These are phyloP conservation scores for Saccharomycopsis javanensis DNA, from an alignment of 805 yeast genomes.

Conservation along the genomic window DNA sequence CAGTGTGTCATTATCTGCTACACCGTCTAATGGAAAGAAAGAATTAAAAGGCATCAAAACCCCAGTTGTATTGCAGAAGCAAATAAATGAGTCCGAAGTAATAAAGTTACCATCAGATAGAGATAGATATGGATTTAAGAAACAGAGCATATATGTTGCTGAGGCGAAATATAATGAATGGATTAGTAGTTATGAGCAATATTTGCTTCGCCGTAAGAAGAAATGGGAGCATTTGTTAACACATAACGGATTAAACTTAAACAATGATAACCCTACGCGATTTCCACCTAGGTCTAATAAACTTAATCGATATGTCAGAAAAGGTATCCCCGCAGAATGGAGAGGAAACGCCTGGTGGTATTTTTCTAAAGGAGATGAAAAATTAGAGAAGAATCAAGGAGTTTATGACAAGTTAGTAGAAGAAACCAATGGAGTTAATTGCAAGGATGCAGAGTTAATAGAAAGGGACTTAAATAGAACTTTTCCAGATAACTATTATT, in stretches of 20 bases:
- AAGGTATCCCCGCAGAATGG: slow-evolving; percentile 97
- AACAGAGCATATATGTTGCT: slow-evolving; percentile 44
- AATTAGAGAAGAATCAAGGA: slow-evolving; percentile 58
- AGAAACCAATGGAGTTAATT: slow-evolving; percentile 44
- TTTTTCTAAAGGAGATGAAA: slow-evolving; percentile 79
- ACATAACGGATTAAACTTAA: slow-evolving; percentile 49
- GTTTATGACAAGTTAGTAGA: slow-evolving; percentile 60
- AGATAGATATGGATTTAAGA: slow-evolving; percentile 86
- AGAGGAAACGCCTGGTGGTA: slow-evolving; percentile 95
- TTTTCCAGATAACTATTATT: slow-evolving; percentile 85
- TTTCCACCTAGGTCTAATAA: slow-evolving; percentile 76
- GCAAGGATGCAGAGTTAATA: slow-evolving; percentile 80
- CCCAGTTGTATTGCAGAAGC: neutral
- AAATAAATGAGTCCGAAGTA: neutral
- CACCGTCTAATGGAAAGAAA: neutral
- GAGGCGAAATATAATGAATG: slow-evolving; percentile 57
- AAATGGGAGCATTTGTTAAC: slow-evolving; percentile 69
- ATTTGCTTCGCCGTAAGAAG: slow-evolving; percentile 51
- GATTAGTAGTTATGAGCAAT: slow-evolving; percentile 61
- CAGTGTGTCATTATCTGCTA: neutral
- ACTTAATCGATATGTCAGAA: slow-evolving; percentile 69
- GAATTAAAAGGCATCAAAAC: neutral
- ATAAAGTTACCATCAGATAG: slow-evolving; percentile 24
- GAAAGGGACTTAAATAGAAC: slow-evolving; percentile 92
- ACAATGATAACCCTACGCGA: slow-evolving; percentile 44